Evolutionary conservation across 2,329 filamentous ascomycete species (phyloP).

Genomic region (Cyanodermella asteris): DNA sequence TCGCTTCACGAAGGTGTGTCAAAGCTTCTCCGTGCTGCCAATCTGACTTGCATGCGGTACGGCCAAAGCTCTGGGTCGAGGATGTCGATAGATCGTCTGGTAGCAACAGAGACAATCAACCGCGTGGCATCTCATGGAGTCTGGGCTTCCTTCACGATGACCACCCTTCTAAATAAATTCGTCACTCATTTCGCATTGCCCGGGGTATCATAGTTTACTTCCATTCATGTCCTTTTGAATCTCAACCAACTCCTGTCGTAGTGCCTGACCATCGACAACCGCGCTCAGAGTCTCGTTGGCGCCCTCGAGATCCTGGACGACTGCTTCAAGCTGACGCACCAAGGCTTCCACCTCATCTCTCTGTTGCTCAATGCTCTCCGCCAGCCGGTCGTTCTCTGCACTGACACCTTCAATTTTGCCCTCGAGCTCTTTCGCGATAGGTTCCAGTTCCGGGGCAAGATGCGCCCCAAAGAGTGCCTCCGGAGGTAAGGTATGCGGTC

Average conservation of each 20-base stretch:
- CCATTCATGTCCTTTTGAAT: conserved; percentile 21
- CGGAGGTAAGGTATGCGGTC: conserved; percentile 36
- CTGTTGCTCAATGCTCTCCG: conserved; percentile 29
- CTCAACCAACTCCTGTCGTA: conserved; percentile 20
- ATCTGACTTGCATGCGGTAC: too few relatives aligned
- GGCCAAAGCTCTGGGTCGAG: too few relatives aligned
- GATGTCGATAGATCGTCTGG: too few relatives aligned
- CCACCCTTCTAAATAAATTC: too few relatives aligned
- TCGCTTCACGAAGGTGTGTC: too few relatives aligned
- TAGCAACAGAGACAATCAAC: too few relatives aligned
- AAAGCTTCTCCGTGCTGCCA: too few relatives aligned
- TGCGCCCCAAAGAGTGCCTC: conserved; percentile 36
- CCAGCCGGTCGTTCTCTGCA: conserved; percentile 29
- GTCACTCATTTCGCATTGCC: too few relatives aligned
- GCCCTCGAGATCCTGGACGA: conserved; percentile 34
- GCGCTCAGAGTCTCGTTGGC: conserved; percentile 21
- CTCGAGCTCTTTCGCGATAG: conserved; percentile 27
- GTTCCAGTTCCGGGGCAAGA: conserved; percentile 31
- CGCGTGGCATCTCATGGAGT: too few relatives aligned
- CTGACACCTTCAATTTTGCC: conserved; percentile 27
- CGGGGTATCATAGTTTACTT: too few relatives aligned
- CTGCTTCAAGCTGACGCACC: conserved; percentile 30
- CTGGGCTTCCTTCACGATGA: too few relatives aligned
- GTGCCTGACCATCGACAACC: conserved; percentile 15
- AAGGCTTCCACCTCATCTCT: conserved; percentile 34